Evolutionary conservation across 257 asterid genomes (phyloP).

Genomic region (Solanum chaucha): DNA sequence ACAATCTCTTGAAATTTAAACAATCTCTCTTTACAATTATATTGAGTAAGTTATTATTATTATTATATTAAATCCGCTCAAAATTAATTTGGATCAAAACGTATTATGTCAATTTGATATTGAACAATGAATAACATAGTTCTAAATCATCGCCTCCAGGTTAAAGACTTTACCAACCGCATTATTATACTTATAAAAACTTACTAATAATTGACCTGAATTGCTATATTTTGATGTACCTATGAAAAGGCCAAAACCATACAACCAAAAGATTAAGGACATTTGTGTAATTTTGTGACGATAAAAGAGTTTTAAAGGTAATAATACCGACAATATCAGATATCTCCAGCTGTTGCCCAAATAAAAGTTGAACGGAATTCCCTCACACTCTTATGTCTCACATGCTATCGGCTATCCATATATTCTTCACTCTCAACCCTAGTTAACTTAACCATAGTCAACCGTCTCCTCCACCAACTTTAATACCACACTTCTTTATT

Average conservation of each 20-base stretch:
- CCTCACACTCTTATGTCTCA: constrained; percentile 5
- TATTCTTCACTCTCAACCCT: not conserved
- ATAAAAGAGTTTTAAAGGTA: not conserved
- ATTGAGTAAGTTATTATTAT: no score
- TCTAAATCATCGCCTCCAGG: not conserved
- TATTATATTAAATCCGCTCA: not conserved
- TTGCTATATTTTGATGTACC: not conserved
- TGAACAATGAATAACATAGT: not conserved
- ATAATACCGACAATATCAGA: constrained; percentile 11
- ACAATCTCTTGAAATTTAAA: no score
- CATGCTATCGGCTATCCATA: constrained; percentile 1
- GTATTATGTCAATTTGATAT: not conserved
- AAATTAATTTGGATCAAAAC: not conserved
- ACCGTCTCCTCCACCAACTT: not conserved
- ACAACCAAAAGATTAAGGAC: not conserved
- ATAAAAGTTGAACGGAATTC: constrained; percentile 8
- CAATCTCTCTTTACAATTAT: no score
- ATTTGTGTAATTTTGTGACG: not conserved
- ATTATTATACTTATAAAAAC: not conserved
- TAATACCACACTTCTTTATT: constrained; percentile 3
- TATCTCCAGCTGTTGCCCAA: constrained; percentile 27
- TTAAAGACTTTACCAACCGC: not conserved
- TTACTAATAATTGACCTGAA: not conserved
- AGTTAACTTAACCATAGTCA: not conserved
- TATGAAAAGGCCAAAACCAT: not conserved